Percentiles rank a stretch among this genome's conserved stretches.
Conservation (phyloP, 2,329 filamentous ascomycete genomes). For the Neocatenulostroma microsporum region DNA sequence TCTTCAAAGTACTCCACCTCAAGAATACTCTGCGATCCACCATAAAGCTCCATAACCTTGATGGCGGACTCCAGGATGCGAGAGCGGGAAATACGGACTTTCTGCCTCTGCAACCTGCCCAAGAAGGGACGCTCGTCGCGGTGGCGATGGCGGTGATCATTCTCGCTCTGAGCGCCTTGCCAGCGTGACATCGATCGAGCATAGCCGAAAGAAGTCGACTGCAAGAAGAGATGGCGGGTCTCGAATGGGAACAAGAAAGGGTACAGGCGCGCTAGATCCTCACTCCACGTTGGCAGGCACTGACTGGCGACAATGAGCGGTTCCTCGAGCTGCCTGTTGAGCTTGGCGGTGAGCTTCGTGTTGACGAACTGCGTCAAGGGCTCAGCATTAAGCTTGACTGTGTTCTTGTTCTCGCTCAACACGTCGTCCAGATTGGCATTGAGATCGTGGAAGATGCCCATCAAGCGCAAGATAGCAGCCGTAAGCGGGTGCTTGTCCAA, state of each 20-base stretch:
- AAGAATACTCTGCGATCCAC: conserved; percentile 87
- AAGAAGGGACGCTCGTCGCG: conserved; percentile 86
- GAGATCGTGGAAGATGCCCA: conserved; percentile 84
- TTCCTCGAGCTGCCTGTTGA: conserved; percentile 94
- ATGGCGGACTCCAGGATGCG: conserved; percentile 93
- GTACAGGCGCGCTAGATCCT: conserved; percentile 86
- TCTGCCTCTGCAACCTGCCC: conserved; percentile 85
- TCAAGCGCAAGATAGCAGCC: conserved; percentile 74
- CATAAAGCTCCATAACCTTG: conserved; percentile 98
- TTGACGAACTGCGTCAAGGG: conserved; percentile 94
- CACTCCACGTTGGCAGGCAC: conserved; percentile 90
- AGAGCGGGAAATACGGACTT: conserved; percentile 92
- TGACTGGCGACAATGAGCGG: conserved; percentile 95
- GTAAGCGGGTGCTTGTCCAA: conserved; percentile 77
- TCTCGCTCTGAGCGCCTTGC: conserved; percentile 81
- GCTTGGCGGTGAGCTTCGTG: conserved; percentile 93
- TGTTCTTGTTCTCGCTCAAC: conserved; percentile 60
- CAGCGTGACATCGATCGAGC: conserved; percentile 94
- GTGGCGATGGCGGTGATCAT: conserved; percentile 69
- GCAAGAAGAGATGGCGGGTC: conserved; percentile 89
- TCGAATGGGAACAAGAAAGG: conserved; percentile 98
- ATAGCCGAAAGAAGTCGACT: conserved; percentile 97
- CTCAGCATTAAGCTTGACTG: conserved; percentile 66
- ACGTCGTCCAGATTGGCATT: conserved; percentile 93
- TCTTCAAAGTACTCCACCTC: conserved; percentile 99